phyloP scores from a whole-genome alignment of 2,329 filamentous ascomycete species.

The Parasarocladium wereldwijsianum region DNA sequence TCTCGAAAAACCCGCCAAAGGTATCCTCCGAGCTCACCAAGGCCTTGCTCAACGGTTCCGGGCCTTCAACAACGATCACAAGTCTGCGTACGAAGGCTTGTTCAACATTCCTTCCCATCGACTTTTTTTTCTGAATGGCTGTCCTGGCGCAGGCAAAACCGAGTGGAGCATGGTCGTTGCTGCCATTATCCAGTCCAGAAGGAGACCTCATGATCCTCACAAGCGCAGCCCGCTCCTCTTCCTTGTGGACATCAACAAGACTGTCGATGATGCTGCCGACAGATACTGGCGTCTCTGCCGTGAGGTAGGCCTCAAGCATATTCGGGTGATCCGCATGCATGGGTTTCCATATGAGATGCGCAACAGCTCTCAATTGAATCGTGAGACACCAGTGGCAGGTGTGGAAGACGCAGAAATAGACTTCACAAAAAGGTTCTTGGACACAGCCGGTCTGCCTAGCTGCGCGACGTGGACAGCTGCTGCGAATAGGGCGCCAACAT shows the following conservation, averaged over 20 bases:
- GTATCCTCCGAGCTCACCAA: too few species aligned
- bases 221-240: constrained; percentile 25
- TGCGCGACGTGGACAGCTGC: too few species aligned
- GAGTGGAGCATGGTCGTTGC: constrained; percentile 29
- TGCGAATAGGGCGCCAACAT: constrained; percentile 17
- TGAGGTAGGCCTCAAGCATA: constrained; percentile 16
- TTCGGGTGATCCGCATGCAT: constrained; percentile 23
- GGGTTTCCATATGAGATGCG: constrained; percentile 23
- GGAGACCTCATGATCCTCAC: too few species aligned
- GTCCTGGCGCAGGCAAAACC: constrained; percentile 31
- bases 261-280: constrained; percentile 28
- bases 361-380: constrained; percentile 9
- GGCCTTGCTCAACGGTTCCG: constrained; percentile 13
- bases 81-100: constrained; percentile 18
- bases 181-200: constrained; percentile 20
- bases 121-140: constrained; percentile 28
- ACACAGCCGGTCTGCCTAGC: constrained; percentile 11
- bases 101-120: constrained; percentile 24
- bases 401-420: constrained; percentile 10
- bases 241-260: constrained; percentile 31
- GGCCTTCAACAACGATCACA: constrained; percentile 23
- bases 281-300: constrained; percentile 23
- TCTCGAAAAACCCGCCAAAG: constrained; percentile 7
- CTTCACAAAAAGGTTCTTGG: constrained; percentile 21
- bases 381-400: background rate